Evolutionary conservation across 208 protist genomes (phyloP), one percentile per base, ranked within the genome.

Genomic region (Angomonas ambiguus): DNA sequence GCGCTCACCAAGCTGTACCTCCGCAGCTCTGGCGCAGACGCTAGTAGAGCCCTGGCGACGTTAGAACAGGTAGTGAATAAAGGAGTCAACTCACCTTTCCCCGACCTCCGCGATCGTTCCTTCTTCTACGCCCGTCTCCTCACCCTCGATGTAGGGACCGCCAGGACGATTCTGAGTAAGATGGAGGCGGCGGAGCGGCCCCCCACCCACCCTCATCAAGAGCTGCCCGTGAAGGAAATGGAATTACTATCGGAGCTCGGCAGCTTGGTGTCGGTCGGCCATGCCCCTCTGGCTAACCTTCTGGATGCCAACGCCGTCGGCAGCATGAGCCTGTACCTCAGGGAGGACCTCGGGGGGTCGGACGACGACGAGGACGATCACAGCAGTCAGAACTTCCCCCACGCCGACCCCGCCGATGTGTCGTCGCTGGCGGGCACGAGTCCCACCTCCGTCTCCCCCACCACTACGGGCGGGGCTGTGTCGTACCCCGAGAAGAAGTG

Each of bases 91-190:
- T 88, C 79, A 16, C 92, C 94, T 45, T 86, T 96, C 51, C 98
- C 98, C 31, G 98, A 99, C 88, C 74, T 99, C 5, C 84, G 98
- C 30, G 98, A 99, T 80, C 92, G 98, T 55, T 98, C 96, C 33
- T 99, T 97, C 77, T 94, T 99, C 51, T 99, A 99, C 77, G 99
- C 97, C 97, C 79, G 98, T 42, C 80, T 99, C 27, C 86, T 99
- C 2, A 91, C 91, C 8, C 83, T 73, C 2, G 96, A 99, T 76
- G 81, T 85, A 18, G 83, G 89, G 31, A 92, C 89, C 35, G 97
- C 97, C 13, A 96, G 97, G 74, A 71, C 53, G 51, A 80, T 97
- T 48, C 75, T 98, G 28, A 38, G 51, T 18, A 57, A 35, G 6
- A 42, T 62, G 48, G 68, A 79, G 31, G 51, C 30, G 32, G 16